phyloP scores from a whole-genome alignment of 192 early-diverging fungal genomes.

The Linderina pennispora region DNA sequence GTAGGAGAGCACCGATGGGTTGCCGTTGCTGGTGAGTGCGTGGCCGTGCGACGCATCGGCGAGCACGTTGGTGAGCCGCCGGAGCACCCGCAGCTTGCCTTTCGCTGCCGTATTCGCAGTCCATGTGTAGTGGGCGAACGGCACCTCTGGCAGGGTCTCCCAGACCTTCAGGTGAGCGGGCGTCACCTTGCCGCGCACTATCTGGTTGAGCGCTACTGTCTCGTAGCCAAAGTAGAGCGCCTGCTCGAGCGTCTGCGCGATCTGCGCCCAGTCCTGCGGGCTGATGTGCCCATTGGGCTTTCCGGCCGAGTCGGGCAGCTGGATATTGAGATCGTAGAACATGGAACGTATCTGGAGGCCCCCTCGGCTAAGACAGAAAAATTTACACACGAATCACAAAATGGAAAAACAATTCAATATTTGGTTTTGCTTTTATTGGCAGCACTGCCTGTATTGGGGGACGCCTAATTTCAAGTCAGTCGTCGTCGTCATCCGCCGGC shows the following conservation, averaged over 20 bases:
- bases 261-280: conserved; percentile 28
- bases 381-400: too few relatives aligned
- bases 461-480: too few relatives aligned
- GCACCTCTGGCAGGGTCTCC: conserved; percentile 14
- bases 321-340: conserved; percentile 47
- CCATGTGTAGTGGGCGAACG: conserved; percentile 22
- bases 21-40: conserved; percentile 13
- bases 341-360: too few relatives aligned
- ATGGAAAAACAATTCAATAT: too few relatives aligned
- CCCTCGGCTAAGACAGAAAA: neutral
- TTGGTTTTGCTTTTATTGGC: too few relatives aligned
- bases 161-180: conserved; percentile 31
- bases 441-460: too few relatives aligned
- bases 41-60: conserved; percentile 33
- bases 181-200: conserved; percentile 19
- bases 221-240: conserved; percentile 33
- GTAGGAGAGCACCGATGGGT: conserved; percentile 12
- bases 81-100: conserved; percentile 26
- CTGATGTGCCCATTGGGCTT: conserved; percentile 15
- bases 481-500: too few relatives aligned
- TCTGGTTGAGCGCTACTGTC: conserved; percentile 39
- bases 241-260: conserved; percentile 28
- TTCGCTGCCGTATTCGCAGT: conserved; percentile 2
- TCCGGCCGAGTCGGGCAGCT: conserved; percentile 34
- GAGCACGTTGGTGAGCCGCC: conserved; percentile 31